Conservation (phyloP, 2,329 filamentous ascomycete genomes). For the Fusarium haematococcum region DNA sequence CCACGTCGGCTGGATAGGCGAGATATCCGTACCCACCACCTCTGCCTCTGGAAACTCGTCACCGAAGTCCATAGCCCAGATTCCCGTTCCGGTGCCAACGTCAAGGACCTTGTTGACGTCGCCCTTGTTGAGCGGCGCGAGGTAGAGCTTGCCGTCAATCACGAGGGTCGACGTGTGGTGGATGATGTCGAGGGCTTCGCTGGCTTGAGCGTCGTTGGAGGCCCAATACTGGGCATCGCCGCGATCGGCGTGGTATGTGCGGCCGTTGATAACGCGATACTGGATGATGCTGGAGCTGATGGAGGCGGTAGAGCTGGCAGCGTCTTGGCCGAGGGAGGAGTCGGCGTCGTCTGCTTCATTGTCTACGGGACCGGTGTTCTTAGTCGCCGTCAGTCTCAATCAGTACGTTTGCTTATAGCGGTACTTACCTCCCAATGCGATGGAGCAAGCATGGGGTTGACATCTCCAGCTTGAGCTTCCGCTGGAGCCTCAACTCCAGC, state of each 20-base stretch:
- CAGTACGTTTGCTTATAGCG: not conserved
- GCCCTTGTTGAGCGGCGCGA: constrained; percentile 16
- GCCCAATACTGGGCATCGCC: constrained; percentile 38
- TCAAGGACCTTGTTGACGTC: constrained; percentile 21
- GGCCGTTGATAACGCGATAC: constrained; percentile 36
- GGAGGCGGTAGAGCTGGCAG: constrained; percentile 23
- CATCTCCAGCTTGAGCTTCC: not conserved
- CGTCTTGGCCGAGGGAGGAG: constrained; percentile 25
- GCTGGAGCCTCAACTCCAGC: not conserved
- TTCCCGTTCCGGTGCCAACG: constrained; percentile 31
- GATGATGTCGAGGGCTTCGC: constrained; percentile 31
- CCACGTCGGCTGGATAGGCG: constrained; percentile 66
- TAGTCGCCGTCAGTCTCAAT: not conserved
- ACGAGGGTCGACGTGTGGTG: constrained; percentile 30
- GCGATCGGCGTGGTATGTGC: constrained; percentile 34
- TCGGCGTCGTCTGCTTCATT: constrained; percentile 16
- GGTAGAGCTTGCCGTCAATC: constrained; percentile 27
- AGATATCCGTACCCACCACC: constrained; percentile 66
- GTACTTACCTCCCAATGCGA: constrained; percentile 34
- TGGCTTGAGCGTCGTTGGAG: constrained; percentile 32
- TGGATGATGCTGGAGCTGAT: constrained; percentile 37
- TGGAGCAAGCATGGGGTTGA: constrained; percentile 18
- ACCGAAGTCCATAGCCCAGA: constrained; percentile 63
- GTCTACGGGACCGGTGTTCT: constrained; percentile 5
- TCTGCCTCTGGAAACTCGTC: constrained; percentile 58